These are phyloP conservation scores for Neurospora sp. DNA, from an alignment of 495 filamentous ascomycete genomes.

Conservation along the genomic window DNA sequence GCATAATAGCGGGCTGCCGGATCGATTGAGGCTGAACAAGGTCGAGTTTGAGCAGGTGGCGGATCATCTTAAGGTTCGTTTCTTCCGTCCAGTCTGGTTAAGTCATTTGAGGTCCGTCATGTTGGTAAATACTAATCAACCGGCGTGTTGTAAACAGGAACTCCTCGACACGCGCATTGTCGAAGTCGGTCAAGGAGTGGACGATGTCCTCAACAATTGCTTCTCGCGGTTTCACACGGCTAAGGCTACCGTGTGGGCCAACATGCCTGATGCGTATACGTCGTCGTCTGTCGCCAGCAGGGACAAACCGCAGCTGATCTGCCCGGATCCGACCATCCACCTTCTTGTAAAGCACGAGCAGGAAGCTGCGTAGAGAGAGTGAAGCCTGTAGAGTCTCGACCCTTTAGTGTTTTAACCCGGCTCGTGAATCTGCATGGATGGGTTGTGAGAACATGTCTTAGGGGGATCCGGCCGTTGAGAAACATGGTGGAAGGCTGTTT, in stretches of 20 bases:
- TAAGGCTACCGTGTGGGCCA: slow-evolving; percentile 32
- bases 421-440: not conserved
- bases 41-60: slow-evolving; percentile 35
- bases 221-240: slow-evolving; percentile 29
- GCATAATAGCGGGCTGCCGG: slow-evolving; percentile 42
- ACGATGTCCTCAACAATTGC: slow-evolving; percentile 29
- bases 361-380: not conserved
- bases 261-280: slow-evolving; percentile 32
- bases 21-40: slow-evolving; percentile 35
- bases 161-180: slow-evolving; percentile 36
- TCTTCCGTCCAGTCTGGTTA: not conserved
- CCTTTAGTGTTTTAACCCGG: not conserved
- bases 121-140: not conserved
- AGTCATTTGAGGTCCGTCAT: not conserved
- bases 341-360: slow-evolving; percentile 1
- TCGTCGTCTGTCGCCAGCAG: not conserved
- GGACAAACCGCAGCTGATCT: slow-evolving; percentile 5
- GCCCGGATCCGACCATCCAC: slow-evolving; percentile 10
- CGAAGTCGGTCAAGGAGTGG: slow-evolving; percentile 24
- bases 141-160: slow-evolving; percentile 10
- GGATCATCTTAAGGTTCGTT: slow-evolving; percentile 31
- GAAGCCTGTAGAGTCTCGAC: not conserved
- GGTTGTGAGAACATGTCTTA: not conserved
- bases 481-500: not conserved
- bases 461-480: not conserved